Evolutionary conservation across 1,139 yeast species (phyloP).

Genomic region (Tardiomyces depauwii): DNA sequence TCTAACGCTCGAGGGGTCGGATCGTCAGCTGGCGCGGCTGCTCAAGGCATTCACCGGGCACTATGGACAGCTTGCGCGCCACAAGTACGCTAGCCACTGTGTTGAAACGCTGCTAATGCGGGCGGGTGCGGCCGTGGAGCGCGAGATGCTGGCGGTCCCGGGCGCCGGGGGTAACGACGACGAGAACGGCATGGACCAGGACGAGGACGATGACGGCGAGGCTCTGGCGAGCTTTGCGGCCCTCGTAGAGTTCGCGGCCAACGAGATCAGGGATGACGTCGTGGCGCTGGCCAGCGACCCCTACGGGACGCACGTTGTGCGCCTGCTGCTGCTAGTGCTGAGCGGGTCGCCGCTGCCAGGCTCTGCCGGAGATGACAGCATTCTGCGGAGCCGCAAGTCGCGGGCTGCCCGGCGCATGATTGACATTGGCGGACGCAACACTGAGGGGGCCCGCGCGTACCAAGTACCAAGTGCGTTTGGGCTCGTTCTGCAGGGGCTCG

Average conservation of each 20-base stretch:
- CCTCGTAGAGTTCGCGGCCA: slow-evolving; percentile 49
- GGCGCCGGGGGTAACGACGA: slow-evolving; percentile 9
- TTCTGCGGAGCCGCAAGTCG: slow-evolving; percentile 75
- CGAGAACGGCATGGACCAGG: slow-evolving; percentile 10
- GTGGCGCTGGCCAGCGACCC: slow-evolving; percentile 53
- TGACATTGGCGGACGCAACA: slow-evolving; percentile 67
- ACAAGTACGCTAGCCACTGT: slow-evolving; percentile 90
- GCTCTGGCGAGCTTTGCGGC: slow-evolving; percentile 47
- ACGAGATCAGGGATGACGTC: slow-evolving; percentile 54
- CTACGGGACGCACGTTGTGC: slow-evolving; percentile 80
- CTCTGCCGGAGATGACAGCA: slow-evolving; percentile 57
- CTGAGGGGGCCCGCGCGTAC: slow-evolving; percentile 31
- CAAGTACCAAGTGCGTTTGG: slow-evolving; percentile 69
- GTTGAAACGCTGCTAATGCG: slow-evolving; percentile 76
- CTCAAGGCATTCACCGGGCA: slow-evolving; percentile 61
- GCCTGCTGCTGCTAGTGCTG: slow-evolving; percentile 58
- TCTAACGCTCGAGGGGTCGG: slow-evolving; percentile 55
- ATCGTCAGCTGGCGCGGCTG: slow-evolving; percentile 46
- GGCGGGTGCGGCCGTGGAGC: slow-evolving; percentile 65
- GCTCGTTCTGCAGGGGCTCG: slow-evolving; percentile 22
- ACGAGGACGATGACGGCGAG: slow-evolving; percentile 30
- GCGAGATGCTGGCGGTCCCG: slow-evolving; percentile 37
- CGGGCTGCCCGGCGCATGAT: slow-evolving; percentile 90
- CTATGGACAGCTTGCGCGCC: slow-evolving; percentile 66
- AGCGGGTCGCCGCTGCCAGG: slow-evolving; percentile 80